phyloP scores from a whole-genome alignment of 306 rosid species.

The Trichosanthes cucumerina region DNA sequence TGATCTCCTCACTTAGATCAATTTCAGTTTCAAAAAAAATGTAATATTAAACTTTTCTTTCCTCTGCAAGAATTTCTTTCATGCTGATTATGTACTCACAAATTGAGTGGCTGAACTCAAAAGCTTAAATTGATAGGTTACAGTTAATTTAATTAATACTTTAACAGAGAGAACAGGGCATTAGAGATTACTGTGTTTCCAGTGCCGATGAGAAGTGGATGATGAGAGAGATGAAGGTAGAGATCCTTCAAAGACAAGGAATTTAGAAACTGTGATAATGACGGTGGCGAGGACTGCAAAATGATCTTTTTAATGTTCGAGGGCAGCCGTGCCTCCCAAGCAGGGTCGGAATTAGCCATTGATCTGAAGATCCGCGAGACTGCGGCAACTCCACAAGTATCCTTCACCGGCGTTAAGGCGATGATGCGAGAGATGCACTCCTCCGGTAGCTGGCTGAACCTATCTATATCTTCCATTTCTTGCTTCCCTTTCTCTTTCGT shows the following conservation, averaged over 20 bases:
- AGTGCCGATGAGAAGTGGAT: background rate
- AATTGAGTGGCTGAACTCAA: no score
- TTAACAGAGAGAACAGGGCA: no score
- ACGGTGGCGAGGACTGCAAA: background rate
- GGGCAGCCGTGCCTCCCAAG: background rate
- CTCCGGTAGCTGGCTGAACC: background rate
- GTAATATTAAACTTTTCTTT: no score
- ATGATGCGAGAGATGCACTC: background rate
- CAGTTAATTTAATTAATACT: no score
- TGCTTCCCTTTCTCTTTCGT: background rate
- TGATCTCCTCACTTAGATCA: no score
- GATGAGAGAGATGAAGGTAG: background rate
- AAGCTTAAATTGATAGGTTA: no score
- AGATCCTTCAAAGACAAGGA: background rate
- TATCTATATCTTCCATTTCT: background rate
- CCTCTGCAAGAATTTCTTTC: no score
- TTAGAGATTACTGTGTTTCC: background rate
- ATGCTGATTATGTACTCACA: no score
- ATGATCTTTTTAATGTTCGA: background rate
- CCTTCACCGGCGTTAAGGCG: background rate
- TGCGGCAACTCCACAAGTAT: background rate
- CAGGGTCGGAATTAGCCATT: background rate
- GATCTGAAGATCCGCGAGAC: background rate
- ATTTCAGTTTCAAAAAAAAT: no score
- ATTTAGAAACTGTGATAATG: background rate